Evolutionary conservation across 441 rosid genomes (phyloP).

Genomic region (Erodium moschatum): DNA sequence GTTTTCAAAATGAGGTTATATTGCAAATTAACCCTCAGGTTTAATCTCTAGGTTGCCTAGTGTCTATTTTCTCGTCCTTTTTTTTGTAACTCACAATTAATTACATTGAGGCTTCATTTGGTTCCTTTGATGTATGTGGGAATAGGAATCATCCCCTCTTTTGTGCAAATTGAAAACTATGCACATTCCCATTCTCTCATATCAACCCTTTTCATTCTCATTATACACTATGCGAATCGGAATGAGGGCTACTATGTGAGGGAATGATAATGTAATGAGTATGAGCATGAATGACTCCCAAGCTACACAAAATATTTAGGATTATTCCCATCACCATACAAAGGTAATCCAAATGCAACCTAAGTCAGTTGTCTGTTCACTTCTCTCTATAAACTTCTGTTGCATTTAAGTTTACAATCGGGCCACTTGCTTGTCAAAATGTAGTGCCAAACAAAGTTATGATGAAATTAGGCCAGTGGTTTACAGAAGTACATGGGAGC

Average conservation of each 20-base stretch:
- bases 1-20: too few relatives aligned
- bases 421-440: background rate
- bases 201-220: background rate
- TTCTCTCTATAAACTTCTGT: background rate
- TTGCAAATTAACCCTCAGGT: background rate
- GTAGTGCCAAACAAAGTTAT: background rate
- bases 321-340: background rate
- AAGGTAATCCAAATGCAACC: background rate
- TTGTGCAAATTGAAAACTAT: too few relatives aligned
- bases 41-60: conserved; percentile 1
- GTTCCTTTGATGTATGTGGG: too few relatives aligned
- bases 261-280: background rate
- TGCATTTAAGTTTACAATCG: background rate
- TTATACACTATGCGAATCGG: background rate
- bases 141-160: too few relatives aligned
- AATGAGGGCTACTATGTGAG: background rate
- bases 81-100: background rate
- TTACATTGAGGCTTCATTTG: too few relatives aligned
- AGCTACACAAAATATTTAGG: background rate
- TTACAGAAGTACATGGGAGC: background rate
- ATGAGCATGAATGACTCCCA: background rate
- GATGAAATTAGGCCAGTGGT: background rate
- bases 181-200: background rate
- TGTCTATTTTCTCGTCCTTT: background rate
- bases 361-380: background rate